Base-by-base conservation (phyloP, 495 filamentous ascomycete species). In the Neurospora sp. region DNA sequence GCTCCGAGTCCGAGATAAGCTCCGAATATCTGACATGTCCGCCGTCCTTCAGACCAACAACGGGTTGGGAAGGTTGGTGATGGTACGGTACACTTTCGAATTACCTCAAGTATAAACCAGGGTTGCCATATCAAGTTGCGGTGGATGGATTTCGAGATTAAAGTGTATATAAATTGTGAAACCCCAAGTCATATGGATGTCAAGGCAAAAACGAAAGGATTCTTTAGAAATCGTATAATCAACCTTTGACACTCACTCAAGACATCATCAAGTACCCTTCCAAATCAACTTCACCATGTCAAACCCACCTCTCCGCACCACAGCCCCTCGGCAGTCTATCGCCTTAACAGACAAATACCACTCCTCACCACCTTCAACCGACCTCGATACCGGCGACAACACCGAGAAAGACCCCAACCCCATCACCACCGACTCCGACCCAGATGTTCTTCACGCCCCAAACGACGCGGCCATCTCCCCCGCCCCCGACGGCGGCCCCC, bases 401-500 rank as follows among this genome's bases (percentile, higher is more conserved):
- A 12, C 46, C 46, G 46, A 54, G 4, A 54, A 35, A 72, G 49
- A 38, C 54, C 11, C 49, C n/a, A 31, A 69, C 71, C 40, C 23
- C 20, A 37, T 37, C 31, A 7, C 38, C 44, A 60, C 41, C 14
- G 71, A 20, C n/a, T 20, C n/a, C n/a, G 9, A 49, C n/a, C 44
- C 44, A 49, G 9, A 49, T 4, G 3, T 20, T 46, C 18, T 42
- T 42, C 41, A 42, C 41, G 2, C 10, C n/a, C n/a, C n/a, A 2
- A 20, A 20, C 7, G 10, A 12, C 20, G 2, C 42, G 3, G 1
- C 8, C 42, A 54, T 44, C 62, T 11, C 44, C 2, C 71, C 74
- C 9, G 74, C 76, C 2, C 79, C 79, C 39, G 78, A 81, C 31
- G 78, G 78, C 75, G 78, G 79, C 2, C 7, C 69, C 70, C 73